These are phyloP conservation scores for Fusarium denticulatum DNA, from an alignment of 2,329 filamentous ascomycete genomes.

Conservation along the genomic window DNA sequence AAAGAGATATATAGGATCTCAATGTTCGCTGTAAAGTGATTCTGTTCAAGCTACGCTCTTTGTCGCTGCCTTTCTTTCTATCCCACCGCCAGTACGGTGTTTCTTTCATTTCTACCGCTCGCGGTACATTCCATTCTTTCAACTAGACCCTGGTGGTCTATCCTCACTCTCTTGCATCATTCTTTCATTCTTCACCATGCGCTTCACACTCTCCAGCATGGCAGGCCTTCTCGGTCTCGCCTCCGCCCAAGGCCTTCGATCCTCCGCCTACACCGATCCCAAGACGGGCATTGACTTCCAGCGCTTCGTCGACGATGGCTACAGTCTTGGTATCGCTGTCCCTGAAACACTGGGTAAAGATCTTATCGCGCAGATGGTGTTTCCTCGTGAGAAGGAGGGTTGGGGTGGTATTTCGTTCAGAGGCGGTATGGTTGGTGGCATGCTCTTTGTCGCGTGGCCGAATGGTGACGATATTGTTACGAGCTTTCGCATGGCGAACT, in stretches of 20 bases:
- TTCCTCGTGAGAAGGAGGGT: constrained; percentile 49
- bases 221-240: constrained; percentile 38
- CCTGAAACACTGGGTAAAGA: constrained; percentile 60
- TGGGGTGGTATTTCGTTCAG: constrained; percentile 61
- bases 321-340: constrained; percentile 60
- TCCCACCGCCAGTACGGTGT: constrained; percentile 28
- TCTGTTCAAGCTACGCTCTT: constrained; percentile 12
- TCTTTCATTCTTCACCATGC: constrained; percentile 27
- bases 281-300: constrained; percentile 59
- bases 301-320: constrained; percentile 51
- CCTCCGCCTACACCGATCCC: constrained; percentile 51
- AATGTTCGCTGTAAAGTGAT: neutral
- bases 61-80: constrained; percentile 18
- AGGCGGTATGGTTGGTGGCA: constrained; percentile 57
- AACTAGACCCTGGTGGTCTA: constrained; percentile 34
- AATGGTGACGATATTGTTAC: constrained; percentile 54
- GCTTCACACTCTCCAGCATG: constrained; percentile 16
- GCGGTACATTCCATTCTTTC: constrained; percentile 30
- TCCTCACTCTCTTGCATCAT: constrained; percentile 1
- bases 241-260: constrained; percentile 31
- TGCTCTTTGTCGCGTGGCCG: constrained; percentile 62
- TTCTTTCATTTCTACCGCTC: constrained; percentile 9
- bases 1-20: constrained; percentile 1
- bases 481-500: constrained; percentile 46
- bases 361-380: constrained; percentile 64